Base-by-base conservation (phyloP, 192 early-diverging fungal genomes). In the Coemansia sp. region DNA sequence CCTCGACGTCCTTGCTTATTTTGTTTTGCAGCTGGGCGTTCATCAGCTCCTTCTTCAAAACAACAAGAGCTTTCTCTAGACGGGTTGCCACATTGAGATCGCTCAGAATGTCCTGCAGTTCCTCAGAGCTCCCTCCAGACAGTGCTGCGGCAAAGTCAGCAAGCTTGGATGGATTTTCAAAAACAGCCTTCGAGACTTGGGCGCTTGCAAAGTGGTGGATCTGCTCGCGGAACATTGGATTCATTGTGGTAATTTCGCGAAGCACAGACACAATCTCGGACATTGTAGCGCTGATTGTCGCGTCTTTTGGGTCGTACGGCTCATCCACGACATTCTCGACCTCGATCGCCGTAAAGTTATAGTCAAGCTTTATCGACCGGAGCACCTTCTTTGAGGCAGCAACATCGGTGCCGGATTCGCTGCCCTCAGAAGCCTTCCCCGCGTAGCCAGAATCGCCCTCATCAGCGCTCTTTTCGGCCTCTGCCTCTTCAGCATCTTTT, bases 81-180 rank as follows among this genome's bases (percentile, higher is more conserved):
- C 95, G 85, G 57, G 96, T 95, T 56, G 94, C 92, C 16, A 99
- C 88, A 18, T 91, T 87, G 23, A 95, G 79, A 55, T 88, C 88
- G 68, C 97, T 95, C 25, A 99, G 73, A 13, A 99, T 92, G 52
- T 88, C 88, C 82, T 99, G 97, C 43, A 99, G 84, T 70, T 97
- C 95, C 28, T 83, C 75, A 10, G 95, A 91, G 61, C 97, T 96
- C 23, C 95, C 97, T 4, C 90, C 87, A 2, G 94, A 96, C 15
- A 99, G 90, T 3, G 97, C 95, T 0, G 97, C 95, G 4, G 94
- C 95, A 84, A 99, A 99, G 78, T 99, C 97, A 6, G 97, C 95
- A 58, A 98, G 77, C 57, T 94, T 94, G 29, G 93, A 90, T 26
- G 97, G 93, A 64, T 97, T 95, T 62, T 93, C 91, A 81, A 99